A percentile compares a stretch with the other conserved stretches of the same genome.
Evolutionary conservation across 2,329 filamentous ascomycete species (phyloP).

Genomic region (Botryotinia convoluta): DNA sequence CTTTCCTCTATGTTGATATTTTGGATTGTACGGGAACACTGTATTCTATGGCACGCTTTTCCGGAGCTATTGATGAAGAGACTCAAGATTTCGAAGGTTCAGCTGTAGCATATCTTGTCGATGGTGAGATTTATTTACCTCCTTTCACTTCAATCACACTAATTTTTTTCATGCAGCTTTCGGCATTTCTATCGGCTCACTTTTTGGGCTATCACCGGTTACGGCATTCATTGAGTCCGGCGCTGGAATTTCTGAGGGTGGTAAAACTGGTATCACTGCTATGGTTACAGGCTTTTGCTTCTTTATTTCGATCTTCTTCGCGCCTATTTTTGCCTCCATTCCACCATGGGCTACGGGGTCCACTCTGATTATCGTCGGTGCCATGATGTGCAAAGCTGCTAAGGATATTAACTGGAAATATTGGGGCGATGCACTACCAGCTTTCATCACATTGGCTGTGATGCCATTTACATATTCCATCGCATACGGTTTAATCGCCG

Average conservation of each 20-base stretch:
- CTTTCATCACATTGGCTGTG: slow-evolving; percentile 77
- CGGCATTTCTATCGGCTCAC: slow-evolving; percentile 73
- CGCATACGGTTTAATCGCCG: slow-evolving; percentile 78
- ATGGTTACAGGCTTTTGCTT: slow-evolving; percentile 79
- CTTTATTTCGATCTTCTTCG: slow-evolving; percentile 84
- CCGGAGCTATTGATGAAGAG: slow-evolving; percentile 72
- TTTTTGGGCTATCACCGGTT: slow-evolving; percentile 76
- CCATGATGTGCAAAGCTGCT: slow-evolving; percentile 77
- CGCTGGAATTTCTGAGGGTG: slow-evolving; percentile 84
- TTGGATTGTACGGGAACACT: slow-evolving; percentile 82
- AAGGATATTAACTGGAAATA: slow-evolving; percentile 88
- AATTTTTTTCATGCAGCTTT: slow-evolving; percentile 47
- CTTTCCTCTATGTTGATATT: slow-evolving; percentile 88
- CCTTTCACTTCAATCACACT: not conserved
- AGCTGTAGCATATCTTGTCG: slow-evolving; percentile 78
- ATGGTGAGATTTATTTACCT: slow-evolving; percentile 40
- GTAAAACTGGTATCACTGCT: slow-evolving; percentile 81
- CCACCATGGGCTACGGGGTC: slow-evolving; percentile 87
- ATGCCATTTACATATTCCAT: slow-evolving; percentile 93
- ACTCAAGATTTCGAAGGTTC: slow-evolving; percentile 88
- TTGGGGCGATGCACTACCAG: slow-evolving; percentile 77
- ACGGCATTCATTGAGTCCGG: slow-evolving; percentile 89
- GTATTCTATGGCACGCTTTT: slow-evolving; percentile 86
- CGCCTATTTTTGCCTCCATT: slow-evolving; percentile 85
- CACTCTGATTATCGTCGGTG: slow-evolving; percentile 78